Evolutionary conservation across 345 rosid species (phyloP).

Genomic region (Gossypium thurberi): DNA sequence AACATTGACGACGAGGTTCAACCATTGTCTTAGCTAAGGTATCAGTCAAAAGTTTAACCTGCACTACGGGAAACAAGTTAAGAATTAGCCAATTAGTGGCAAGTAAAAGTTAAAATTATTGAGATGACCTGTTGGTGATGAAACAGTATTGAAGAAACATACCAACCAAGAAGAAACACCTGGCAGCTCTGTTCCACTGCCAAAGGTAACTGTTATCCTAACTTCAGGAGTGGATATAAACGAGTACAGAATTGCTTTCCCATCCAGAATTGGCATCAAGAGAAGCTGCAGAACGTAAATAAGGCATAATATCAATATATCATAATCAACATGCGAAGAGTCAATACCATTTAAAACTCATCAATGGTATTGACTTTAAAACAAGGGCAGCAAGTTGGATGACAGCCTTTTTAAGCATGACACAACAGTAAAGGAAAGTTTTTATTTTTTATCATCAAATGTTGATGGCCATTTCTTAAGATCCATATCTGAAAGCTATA

Average conservation of each 20-base stretch:
- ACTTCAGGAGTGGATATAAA: constrained; percentile 80
- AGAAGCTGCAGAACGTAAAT: constrained; percentile 59
- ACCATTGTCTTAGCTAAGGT: constrained; percentile 87
- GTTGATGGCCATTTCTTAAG: not conserved
- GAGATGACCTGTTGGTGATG: not conserved
- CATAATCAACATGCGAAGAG: not conserved
- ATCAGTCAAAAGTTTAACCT: constrained; percentile 79
- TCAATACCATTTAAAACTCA: constrained; percentile 2
- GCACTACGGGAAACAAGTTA: constrained; percentile 8
- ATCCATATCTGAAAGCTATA: not conserved
- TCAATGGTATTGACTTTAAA: not conserved
- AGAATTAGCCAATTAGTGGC: not conserved
- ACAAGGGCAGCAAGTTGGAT: not conserved
- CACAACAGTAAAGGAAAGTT: not conserved
- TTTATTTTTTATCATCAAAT: not conserved
- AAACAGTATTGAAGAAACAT: constrained; percentile 17
- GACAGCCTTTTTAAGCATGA: not conserved
- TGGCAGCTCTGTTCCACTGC: constrained; percentile 95
- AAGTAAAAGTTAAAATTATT: not conserved
- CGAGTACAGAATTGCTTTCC: constrained; percentile 77
- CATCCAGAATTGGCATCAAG: constrained; percentile 72
- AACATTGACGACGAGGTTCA: constrained; percentile 84
- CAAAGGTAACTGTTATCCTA: constrained; percentile 86
- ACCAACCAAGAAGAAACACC: constrained; percentile 99
- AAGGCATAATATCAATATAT: constrained; percentile 5